These are phyloP conservation scores for Hanseniaspora clermontiae DNA, from an alignment of 805 yeast genomes.

Conservation along the genomic window DNA sequence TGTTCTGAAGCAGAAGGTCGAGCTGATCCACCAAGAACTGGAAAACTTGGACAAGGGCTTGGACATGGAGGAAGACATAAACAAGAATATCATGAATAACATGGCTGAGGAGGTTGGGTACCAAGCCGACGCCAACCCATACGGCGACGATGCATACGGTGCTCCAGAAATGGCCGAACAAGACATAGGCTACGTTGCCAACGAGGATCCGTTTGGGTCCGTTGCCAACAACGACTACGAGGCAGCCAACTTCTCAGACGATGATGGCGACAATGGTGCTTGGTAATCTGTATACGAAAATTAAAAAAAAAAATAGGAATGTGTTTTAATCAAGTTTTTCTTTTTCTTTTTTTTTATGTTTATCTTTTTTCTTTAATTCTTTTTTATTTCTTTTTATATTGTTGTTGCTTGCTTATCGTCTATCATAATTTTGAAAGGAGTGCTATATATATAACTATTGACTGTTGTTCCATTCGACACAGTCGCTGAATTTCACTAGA, in stretches of 20 bases:
- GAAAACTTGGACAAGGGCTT: slow-evolving; percentile 45
- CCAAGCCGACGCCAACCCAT: slow-evolving; percentile 23
- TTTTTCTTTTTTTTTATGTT: neutral
- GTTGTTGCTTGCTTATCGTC: neutral
- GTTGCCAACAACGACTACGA: slow-evolving; percentile 20
- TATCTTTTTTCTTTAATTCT: neutral
- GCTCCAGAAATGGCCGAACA: slow-evolving; percentile 15
- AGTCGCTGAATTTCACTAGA: slow-evolving; percentile 61
- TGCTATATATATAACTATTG: slow-evolving; percentile 13
- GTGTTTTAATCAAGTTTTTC: neutral
- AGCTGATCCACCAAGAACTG: slow-evolving; percentile 68
- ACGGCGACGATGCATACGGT: slow-evolving; percentile 18
- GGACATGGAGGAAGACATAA: slow-evolving; percentile 82
- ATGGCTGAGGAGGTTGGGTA: slow-evolving; percentile 34
- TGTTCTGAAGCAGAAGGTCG: slow-evolving; percentile 79
- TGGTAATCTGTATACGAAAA: neutral
- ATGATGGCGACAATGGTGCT: slow-evolving; percentile 20
- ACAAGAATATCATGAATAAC: slow-evolving; percentile 55
- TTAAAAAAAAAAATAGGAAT: neutral
- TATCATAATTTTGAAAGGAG: neutral
- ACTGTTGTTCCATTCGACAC: slow-evolving; percentile 58
- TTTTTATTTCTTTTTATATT: neutral
- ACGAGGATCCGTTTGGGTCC: slow-evolving; percentile 23
- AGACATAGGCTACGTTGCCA: slow-evolving; percentile 23
- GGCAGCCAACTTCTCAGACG: slow-evolving; percentile 24